Base-by-base conservation (phyloP, 352 stramenopile genomes). In the Phytophthora agathidicida region DNA sequence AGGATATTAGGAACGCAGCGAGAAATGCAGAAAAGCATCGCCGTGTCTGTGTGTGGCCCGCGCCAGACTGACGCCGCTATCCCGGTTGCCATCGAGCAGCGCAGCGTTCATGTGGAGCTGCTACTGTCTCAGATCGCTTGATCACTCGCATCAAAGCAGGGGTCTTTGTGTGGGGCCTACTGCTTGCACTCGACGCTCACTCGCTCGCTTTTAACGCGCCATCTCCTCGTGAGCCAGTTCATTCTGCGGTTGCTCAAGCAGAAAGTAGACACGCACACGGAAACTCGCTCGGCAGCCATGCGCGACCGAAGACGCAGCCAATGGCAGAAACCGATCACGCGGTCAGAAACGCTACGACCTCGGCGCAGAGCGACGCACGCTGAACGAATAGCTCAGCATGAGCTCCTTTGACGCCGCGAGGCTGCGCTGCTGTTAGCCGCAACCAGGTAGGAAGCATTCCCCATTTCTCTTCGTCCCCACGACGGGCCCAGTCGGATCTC, bases 131-230 rank as follows among this genome's bases (percentile, higher is more conserved):
- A 58, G 49, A 11, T 47, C 28, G 23, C 24, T 37, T 19, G 11
- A n/a, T n/a, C n/a, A n/a, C n/a, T n/a, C n/a, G n/a, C n/a, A n/a
- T n/a, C n/a, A n/a, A n/a, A n/a, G n/a, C n/a, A n/a, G n/a, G n/a
- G n/a, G 27, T 28, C 26, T 17, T 19, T 49, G 49, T 14, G 39
- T 20, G 23, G 17, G 26, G 13, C 10, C 7, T 14, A 8, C 45
- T 20, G n/a, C 16, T 5, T 27, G n/a, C 27, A 17, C 20, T 26
- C 50, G 16, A 14, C 23, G 50, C n/a, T n/a, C n/a, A n/a, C n/a
- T n/a, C n/a, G n/a, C 28, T 50, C 39, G 51, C 51, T 47, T 60
- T 60, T 60, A 60, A 60, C 53, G 53, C 52, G 39, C 41, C 41
- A 53, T 47, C 41, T 32, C 48, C 46, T 10, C 26, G 42, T 31